A percentile compares a stretch with the other conserved stretches of the same genome.
phyloP scores from a whole-genome alignment of 306 rosid genomes.

The Gynostemma pentaphyllum region DNA sequence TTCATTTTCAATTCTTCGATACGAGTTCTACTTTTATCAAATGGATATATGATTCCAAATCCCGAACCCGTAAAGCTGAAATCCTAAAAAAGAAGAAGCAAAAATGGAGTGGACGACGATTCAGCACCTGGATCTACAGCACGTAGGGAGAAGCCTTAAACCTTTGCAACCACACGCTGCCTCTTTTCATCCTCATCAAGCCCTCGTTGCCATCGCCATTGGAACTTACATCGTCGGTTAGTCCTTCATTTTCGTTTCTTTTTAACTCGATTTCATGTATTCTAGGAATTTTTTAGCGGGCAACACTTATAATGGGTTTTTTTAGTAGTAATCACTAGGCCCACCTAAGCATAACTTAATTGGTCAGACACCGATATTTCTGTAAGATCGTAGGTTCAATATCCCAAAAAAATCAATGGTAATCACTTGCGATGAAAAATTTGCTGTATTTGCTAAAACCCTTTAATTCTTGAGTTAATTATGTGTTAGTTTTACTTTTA shows the following conservation, averaged over 20 bases:
- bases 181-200: slow-evolving; percentile 78
- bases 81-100: neutral
- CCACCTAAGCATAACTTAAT: no score
- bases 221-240: slow-evolving; percentile 85
- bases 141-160: slow-evolving; percentile 53
- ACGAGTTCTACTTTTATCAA: neutral
- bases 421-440: no score
- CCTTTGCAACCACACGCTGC: slow-evolving; percentile 92
- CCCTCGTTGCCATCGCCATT: slow-evolving; percentile 83
- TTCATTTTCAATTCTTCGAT: neutral
- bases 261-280: neutral
- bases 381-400: no score
- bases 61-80: neutral
- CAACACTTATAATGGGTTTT: no score
- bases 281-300: no score
- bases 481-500: no score
- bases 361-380: no score
- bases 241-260: neutral
- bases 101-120: slow-evolving; percentile 95
- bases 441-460: no score
- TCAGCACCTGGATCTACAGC: slow-evolving; percentile 96
- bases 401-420: no score
- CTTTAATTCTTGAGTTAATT: no score
- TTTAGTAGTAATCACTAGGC: no score
- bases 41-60: neutral